Evolutionary conservation across 768 basidiomycete species (phyloP), one percentile per base, ranked within the genome.

Genomic region (Atractiella rhizophila): DNA sequence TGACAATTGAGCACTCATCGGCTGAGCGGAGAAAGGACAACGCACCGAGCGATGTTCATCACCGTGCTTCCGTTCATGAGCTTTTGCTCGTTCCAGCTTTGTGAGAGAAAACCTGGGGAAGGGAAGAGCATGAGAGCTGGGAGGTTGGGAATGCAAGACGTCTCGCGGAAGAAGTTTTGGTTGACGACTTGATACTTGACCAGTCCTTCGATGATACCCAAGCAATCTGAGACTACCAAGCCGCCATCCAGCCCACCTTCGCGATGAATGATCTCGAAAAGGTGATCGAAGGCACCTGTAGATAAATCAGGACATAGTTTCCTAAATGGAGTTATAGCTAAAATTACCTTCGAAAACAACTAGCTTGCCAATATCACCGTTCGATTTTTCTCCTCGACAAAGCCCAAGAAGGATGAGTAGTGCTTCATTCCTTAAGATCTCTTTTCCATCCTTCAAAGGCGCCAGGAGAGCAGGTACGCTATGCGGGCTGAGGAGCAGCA

Each of bases 91-190:
- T 86, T 81, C 91, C 91, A 98, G 58, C 83, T 83, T 56, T 98
- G 91, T 24, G 75, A 77, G 57, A 74, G 83, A 34, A 70, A 71
- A 32, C 76, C 66, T 19, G 66, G 21, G 67, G 71, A 47, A 3
- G 62, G 62, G 48, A 62, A 64, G 31, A 60, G 59, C 26, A 64
- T 56, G 27, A 63, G 73, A 68, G 44, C 85, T 51, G 41, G 74
- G 51, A 44, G 75, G 59, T 48, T 74, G 67, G 49, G 86, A 62
- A 46, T 75, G 57, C 60, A 59, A 9, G 61, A 59, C 2, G 82
- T 79, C 62, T 86, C 85, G 35, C 80, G 74, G 63, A 98, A 91
- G 63, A 91, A 96, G 55, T 83, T 91, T 83, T 88, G 86, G 57
- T 96, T 98, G 9, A 83, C 86, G 20, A 73, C 70, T 58, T 98